A percentile compares a stretch with the other conserved stretches of the same genome.
phyloP scores from a whole-genome alignment of 495 filamentous ascomycete genomes.

The Lichenothelia convexa region DNA sequence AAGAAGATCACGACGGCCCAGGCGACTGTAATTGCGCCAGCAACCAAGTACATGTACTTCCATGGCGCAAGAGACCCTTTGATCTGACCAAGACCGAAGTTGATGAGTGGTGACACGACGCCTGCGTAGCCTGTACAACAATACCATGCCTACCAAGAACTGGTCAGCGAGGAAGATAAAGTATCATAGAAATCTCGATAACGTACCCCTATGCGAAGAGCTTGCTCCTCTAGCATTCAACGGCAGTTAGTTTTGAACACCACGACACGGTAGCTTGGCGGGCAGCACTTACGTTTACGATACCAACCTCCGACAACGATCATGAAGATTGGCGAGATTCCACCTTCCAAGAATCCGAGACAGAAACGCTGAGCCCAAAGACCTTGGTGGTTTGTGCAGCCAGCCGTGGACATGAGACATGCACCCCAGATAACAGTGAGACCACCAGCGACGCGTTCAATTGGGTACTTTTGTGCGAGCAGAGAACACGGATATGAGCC shows the following conservation, averaged over 20 bases:
- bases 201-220: slow-evolving; percentile 23
- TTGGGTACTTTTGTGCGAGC: slow-evolving; percentile 27
- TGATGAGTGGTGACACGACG: slow-evolving; percentile 29
- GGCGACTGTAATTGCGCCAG: slow-evolving; percentile 30
- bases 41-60: slow-evolving; percentile 18
- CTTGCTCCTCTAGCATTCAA: slow-evolving; percentile 19
- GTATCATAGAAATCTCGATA: neutral
- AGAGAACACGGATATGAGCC: slow-evolving; percentile 27
- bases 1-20: slow-evolving; percentile 22
- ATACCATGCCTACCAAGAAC: slow-evolving; percentile 12
- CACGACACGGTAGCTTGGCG: neutral
- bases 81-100: slow-evolving; percentile 32
- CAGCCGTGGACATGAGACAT: slow-evolving; percentile 22
- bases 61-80: slow-evolving; percentile 13
- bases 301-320: neutral
- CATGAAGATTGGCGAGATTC: slow-evolving; percentile 21
- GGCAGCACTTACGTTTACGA: neutral
- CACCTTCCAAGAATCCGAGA: slow-evolving; percentile 27
- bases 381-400: slow-evolving; percentile 19
- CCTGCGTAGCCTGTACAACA: slow-evolving; percentile 30
- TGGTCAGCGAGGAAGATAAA: neutral
- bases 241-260: neutral
- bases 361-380: slow-evolving; percentile 30
- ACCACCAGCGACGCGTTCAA: slow-evolving; percentile 24
- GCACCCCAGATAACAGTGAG: slow-evolving; percentile 22